Evolutionary conservation across 768 basidiomycete genomes (phyloP), one percentile per base, ranked within the genome.

Genomic region (Cubamyces lactineus): DNA sequence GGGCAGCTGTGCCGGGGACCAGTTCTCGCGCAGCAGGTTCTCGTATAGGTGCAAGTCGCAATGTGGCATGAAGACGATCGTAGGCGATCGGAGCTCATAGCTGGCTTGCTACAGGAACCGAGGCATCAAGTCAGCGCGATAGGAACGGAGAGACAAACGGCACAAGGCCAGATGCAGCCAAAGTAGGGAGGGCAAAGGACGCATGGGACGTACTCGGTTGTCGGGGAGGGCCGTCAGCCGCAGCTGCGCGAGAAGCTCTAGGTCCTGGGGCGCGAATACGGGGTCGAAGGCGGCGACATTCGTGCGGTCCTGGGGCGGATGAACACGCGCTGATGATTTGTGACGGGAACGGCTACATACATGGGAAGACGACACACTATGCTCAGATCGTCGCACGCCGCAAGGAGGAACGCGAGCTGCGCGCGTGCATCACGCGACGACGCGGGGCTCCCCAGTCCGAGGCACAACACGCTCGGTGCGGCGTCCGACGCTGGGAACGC

Each of bases 1-100:
- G 59, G 76, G 69, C 53, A 90, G 72, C 21, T 74, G 74, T 28
- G 77, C 76, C 28, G 61, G 69, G 48, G 77, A 74, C 86, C 87
- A 88, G 70, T 90, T 91, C 13, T 80, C 79, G 59, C 80, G 79
- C 57, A 92, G 73, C 47, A 91, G 69, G 65, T 75, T 79, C 70
- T 92, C 88, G 71, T 91, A 89, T 26, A 92, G 78, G 62, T 80
- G 80, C 72, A 88, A 69, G 69, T 89, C 88, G 71, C 91, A 91
- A 72, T 92, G 90, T 21, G 89, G 90, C 88, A 91, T 90, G 75
- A 84, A 91, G 56, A 86, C 76, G 57, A 92, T 77, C 49, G 88
- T 89, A 64, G 86, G 84, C 57, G 65, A 53, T 26, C 66, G 63
- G 49, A 76, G 39, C 16, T 61, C 57, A 59, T 79, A 72, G 55